These are phyloP conservation scores for Polygonum aviculare DNA, from an alignment of 148 eudicot species.

Conservation along the genomic window DNA sequence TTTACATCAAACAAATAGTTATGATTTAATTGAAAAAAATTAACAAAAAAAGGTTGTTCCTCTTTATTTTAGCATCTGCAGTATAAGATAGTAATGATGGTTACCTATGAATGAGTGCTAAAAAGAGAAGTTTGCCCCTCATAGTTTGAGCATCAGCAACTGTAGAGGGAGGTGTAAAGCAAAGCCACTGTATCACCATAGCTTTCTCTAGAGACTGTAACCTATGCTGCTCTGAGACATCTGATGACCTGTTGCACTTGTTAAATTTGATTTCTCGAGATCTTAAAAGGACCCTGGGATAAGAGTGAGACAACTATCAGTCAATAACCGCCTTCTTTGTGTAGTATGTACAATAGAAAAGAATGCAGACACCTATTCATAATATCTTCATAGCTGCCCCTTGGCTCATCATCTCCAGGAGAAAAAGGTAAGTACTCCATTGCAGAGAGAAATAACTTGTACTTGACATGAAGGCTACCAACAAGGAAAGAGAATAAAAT, in stretches of 20 bases:
- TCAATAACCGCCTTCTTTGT: not conserved
- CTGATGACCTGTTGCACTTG: constrained; percentile 54
- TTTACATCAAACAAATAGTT: not conserved
- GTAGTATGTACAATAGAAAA: not conserved
- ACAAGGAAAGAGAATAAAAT: constrained; percentile 13
- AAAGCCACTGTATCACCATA: constrained; percentile 90
- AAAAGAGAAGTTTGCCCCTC: constrained; percentile 59
- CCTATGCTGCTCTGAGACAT: constrained; percentile 80
- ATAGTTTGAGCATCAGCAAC: constrained; percentile 52
- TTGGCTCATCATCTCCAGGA: constrained; percentile 66
- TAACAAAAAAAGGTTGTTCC: not conserved
- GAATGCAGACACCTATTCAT: constrained; percentile 60
- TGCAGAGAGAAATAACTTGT: constrained; percentile 82
- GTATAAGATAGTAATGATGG: not conserved
- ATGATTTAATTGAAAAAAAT: not conserved
- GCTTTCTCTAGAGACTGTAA: constrained; percentile 88
- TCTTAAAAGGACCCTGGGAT: constrained; percentile 65
- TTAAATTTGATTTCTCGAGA: constrained; percentile 63
- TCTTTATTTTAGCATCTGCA: not conserved
- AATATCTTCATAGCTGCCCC: constrained; percentile 84
- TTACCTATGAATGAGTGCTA: constrained; percentile 80
- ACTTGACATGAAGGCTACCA: constrained; percentile 65
- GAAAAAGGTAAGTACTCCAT: constrained; percentile 85
- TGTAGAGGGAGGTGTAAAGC: constrained; percentile 95
- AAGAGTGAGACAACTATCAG: not conserved